Percentiles rank a stretch among this genome's conserved stretches.
Conservation (phyloP, 192 early-diverging fungal species). For the Coemansia sp. region DNA sequence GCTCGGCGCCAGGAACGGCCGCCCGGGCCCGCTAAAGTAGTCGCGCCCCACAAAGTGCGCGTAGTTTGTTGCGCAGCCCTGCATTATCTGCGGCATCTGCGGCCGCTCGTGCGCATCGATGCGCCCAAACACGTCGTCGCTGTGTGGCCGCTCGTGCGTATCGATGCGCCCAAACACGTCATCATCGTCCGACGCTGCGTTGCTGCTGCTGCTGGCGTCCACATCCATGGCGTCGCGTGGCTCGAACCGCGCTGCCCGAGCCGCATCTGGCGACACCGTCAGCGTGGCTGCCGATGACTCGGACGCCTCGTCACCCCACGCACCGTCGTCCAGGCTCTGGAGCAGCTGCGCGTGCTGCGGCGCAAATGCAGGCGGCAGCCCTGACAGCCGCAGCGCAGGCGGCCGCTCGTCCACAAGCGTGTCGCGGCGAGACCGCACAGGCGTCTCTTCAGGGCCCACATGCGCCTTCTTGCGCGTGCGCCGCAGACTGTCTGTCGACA, state of each 20-base stretch:
- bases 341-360: constrained; percentile 36
- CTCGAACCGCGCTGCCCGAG: constrained; percentile 3
- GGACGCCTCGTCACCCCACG: constrained; percentile 34
- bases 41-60: constrained; percentile 45
- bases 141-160: constrained; percentile 42
- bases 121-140: constrained; percentile 18
- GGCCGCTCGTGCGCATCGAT: constrained; percentile 37
- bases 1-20: constrained; percentile 39
- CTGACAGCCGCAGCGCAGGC: constrained; percentile 19
- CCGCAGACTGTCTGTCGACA: constrained; percentile 48
- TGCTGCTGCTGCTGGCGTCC: constrained; percentile 18
- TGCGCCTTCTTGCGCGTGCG: constrained; percentile 51
- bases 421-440: constrained; percentile 45
- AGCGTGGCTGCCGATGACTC: constrained; percentile 45
- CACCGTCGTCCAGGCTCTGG: constrained; percentile 28
- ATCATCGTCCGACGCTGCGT: constrained; percentile 18
- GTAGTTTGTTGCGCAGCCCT: constrained; percentile 52
- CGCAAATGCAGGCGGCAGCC: constrained; percentile 37
- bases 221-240: constrained; percentile 18
- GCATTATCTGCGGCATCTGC: constrained; percentile 51
- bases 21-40: constrained; percentile 39
- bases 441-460: constrained; percentile 32
- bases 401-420: constrained; percentile 51
- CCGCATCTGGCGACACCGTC: constrained; percentile 7
- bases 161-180: constrained; percentile 37